Base-by-base conservation (phyloP, 129 eudicot genomes). In the Deinandra increscens region DNA sequence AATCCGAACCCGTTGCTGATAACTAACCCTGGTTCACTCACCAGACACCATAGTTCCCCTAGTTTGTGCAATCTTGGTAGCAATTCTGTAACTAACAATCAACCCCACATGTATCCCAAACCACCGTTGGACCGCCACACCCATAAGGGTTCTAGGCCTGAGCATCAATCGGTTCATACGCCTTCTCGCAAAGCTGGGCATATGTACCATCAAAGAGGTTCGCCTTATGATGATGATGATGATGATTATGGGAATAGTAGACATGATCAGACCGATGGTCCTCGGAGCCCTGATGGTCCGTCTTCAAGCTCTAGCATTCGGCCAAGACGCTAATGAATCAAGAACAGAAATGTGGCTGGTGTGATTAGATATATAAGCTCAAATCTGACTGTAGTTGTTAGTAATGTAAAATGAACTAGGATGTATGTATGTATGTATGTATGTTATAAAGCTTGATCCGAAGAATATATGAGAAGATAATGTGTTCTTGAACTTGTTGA, bases 41-140 rank as follows among this genome's bases (percentile, higher is more conserved):
- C 79, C 4, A 82, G 75, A 78, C 82, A 80, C 48, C 86, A 71
- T 10, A 88, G 97, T 64, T 83, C 93, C n/a, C 88, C 96, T 7
- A 85, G 70, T 68, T 60, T 91, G 33, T 78, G 73, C 58, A 80
- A 41, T 79, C 73, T 85, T 41, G 64, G 58, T 64, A 48, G 19
- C 66, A 80, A 49, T 2, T 70, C 66, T 6, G 72, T 73, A 45
- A 54, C 19, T 31, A 59, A 43, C n/a, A n/a, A n/a, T n/a, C 78
- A 78, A 59, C 73, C 44, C 2, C 61, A 38, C 64, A 75, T 12
- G 19, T 44, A 69, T 46, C 74, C 67, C 7, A 79, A 70, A 49
- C 86, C 78, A n/a, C 86, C 86, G 9, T 72, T 79, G 14, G 71
- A 74, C 7, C 77, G 68, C 7, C 77, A 68, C 44, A 49, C 75